These are phyloP conservation scores for Eutrema yunnanense DNA, from an alignment of 345 rosid genomes.

Conservation along the genomic window DNA sequence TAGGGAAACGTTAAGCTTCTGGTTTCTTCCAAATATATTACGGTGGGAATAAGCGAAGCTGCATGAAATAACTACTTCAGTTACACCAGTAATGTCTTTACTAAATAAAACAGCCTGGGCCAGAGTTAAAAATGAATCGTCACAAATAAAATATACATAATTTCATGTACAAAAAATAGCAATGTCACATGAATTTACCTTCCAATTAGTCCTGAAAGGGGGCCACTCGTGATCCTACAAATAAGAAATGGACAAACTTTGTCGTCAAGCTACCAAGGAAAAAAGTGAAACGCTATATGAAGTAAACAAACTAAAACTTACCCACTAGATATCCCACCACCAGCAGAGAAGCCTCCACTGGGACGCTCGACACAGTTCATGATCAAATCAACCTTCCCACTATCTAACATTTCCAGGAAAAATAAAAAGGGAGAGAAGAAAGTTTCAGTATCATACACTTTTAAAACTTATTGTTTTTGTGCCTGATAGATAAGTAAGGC, in stretches of 20 bases:
- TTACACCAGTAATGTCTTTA: not conserved
- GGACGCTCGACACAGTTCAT: conserved; percentile 96
- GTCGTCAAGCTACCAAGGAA: not conserved
- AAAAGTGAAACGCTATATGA: conserved; percentile 3
- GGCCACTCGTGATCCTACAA: conserved; percentile 91
- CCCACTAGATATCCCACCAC: conserved; percentile 97
- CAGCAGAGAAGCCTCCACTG: conserved; percentile 94
- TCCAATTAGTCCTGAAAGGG: conserved; percentile 85
- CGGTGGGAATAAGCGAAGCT: conserved; percentile 97
- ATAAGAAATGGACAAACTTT: conserved; percentile 6
- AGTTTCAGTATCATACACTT: not conserved
- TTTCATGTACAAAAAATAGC: not conserved
- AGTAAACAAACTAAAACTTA: conserved; percentile 31
- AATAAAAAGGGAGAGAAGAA: not conserved
- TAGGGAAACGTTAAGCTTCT: conserved; percentile 78
- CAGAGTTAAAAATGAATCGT: not conserved
- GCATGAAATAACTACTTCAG: conserved; percentile 30
- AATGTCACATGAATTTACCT: conserved; percentile 42
- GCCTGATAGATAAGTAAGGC: not conserved
- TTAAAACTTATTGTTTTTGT: conserved; percentile 1
- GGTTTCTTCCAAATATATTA: conserved; percentile 91
- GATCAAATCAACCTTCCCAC: conserved; percentile 81
- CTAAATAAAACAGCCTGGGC: not conserved
- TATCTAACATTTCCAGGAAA: conserved; percentile 36
- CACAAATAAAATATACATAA: not conserved